Evolutionary conservation across 208 protist genomes (phyloP).

Genomic region (Trypanosoma avium): DNA sequence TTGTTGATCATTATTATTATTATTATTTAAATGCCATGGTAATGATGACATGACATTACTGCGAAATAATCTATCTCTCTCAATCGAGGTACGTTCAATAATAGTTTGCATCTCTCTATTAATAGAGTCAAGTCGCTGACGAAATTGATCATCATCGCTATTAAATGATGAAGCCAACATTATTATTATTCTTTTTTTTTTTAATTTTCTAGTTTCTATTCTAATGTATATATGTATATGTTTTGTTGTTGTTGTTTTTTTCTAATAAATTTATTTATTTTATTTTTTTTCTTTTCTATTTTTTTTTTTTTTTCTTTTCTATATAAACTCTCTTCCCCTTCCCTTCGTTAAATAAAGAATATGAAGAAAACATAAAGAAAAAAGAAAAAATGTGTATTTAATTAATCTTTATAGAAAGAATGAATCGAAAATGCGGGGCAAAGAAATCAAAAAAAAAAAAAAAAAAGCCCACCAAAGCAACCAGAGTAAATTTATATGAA

Average conservation of each 20-base stretch:
- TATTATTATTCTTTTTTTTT: background rate
- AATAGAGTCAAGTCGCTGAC: constrained; percentile 54
- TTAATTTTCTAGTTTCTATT: background rate
- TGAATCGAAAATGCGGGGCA: no score
- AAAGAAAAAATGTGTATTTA: no score
- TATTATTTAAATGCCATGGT: background rate
- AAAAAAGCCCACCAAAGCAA: no score
- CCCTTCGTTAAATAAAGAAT: background rate
- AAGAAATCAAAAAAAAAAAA: no score
- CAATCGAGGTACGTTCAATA: constrained; percentile 48
- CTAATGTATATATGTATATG: background rate
- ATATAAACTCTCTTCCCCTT: background rate
- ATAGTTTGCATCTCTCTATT: constrained; percentile 77
- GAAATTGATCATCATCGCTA: constrained; percentile 47
- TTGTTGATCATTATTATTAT: no score
- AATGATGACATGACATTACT: background rate
- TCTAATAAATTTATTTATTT: no score
- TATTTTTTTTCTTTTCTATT: constrained; percentile 4
- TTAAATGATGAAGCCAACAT: constrained; percentile 21
- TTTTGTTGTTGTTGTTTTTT: background rate
- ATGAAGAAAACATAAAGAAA: background rate
- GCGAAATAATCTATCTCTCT: constrained; percentile 35
- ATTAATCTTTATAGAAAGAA: no score
- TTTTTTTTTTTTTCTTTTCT: constrained; percentile 26
- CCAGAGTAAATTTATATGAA: no score